Conservation (phyloP, 768 basidiomycete genomes). For the Lentinula detonsa region DNA sequence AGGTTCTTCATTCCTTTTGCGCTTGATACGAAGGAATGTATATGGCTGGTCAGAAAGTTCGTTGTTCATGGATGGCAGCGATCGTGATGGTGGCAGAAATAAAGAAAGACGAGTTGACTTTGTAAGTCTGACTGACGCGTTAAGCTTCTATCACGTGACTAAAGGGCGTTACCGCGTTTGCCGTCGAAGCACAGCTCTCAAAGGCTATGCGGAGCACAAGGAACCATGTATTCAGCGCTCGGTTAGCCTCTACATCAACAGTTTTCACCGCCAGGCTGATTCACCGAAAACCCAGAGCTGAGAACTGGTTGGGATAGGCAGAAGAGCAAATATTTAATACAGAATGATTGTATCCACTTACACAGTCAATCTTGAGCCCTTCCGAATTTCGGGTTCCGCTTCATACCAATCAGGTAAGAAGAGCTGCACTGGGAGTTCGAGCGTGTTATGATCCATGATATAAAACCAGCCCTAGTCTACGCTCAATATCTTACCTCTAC, state of each 20-base stretch:
- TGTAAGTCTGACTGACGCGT: not conserved
- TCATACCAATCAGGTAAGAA: too few species aligned
- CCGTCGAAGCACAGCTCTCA: too few species aligned
- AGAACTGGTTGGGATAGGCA: too few species aligned
- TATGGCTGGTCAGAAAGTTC: constrained; percentile 32
- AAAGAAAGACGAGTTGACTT: not conserved
- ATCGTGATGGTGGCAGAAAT: not conserved
- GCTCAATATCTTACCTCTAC: too few species aligned
- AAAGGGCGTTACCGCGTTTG: not conserved
- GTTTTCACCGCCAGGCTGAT: too few species aligned
- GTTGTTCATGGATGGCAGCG: not conserved
- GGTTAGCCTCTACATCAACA: too few species aligned
- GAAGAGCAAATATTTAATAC: too few species aligned
- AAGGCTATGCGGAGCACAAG: too few species aligned
- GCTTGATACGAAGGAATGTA: constrained; percentile 77
- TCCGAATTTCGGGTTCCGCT: not conserved
- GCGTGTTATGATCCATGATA: too few species aligned
- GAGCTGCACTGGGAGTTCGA: not conserved
- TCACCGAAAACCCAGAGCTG: too few species aligned
- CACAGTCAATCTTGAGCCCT: not conserved
- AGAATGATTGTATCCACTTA: not conserved
- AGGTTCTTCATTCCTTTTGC: constrained; percentile 78
- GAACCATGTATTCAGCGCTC: too few species aligned
- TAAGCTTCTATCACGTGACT: not conserved
- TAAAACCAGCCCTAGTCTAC: too few species aligned